Percentiles rank a stretch among this genome's conserved stretches.
Conservation (phyloP, 441 rosid species). For the Erodium trifolium region DNA sequence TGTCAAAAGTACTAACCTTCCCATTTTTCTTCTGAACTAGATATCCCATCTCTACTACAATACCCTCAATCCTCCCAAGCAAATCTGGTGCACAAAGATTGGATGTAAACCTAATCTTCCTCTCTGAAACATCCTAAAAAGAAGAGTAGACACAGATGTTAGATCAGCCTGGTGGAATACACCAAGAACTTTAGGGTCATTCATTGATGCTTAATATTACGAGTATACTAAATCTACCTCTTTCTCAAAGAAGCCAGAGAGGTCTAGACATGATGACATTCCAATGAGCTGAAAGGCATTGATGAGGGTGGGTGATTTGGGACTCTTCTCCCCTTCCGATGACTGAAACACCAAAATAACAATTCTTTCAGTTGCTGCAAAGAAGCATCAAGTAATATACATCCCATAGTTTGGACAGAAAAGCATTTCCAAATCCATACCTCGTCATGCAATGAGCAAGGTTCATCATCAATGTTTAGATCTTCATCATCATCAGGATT, state of each 20-base stretch:
- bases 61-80: conserved; percentile 64
- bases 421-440: conserved; percentile 29
- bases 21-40: conserved; percentile 79
- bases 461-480: conserved; percentile 34
- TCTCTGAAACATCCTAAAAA: conserved; percentile 69
- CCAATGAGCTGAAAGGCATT: conserved; percentile 94
- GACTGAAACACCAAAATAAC: conserved; percentile 21
- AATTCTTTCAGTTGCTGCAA: conserved; percentile 11
- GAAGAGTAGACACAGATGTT: neutral
- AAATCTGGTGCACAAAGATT: conserved; percentile 60
- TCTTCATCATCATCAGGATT: conserved; percentile 62
- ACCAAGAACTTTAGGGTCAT: neutral
- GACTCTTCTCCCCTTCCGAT: conserved; percentile 34
- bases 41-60: conserved; percentile 74
- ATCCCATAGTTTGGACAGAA: neutral
- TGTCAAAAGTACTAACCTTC: conserved; percentile 33
- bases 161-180: neutral
- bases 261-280: conserved; percentile 93
- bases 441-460: conserved; percentile 42
- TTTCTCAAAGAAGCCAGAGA: conserved; percentile 92
- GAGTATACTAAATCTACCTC: conserved; percentile 42
- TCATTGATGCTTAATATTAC: neutral
- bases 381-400: neutral
- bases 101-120: conserved; percentile 92
- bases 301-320: conserved; percentile 50